Base-by-base conservation (phyloP, 78 protist species). In the Speleostelium caveatum region DNA sequence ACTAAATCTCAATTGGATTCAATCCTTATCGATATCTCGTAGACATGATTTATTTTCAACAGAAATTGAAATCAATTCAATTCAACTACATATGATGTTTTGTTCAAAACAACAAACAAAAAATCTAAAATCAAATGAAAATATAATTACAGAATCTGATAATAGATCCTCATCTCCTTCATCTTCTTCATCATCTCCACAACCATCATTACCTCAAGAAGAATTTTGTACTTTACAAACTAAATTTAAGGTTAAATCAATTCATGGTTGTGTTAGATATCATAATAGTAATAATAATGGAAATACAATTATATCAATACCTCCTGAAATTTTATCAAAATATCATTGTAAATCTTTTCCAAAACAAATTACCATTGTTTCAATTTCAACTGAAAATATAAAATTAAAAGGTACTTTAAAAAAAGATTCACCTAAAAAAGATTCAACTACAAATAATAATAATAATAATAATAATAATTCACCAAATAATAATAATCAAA, bases 221-320 rank as follows among this genome's bases (percentile, higher is more conserved):
- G 91, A 83, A 30, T 83, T 83, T 69, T 83, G 91, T 69, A 22
- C 21, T 33, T 60, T 83, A 1, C 56, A 69, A 41, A 69, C 91
- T 39, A 58, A 61, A 42, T 74, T 73, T 38, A 41, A 73, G 21
- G 33, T 83, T n/a, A 83, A 83, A 49, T 83, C 91, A 12, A 59
- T 83, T 19, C 91, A 83, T 69, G 91, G 91, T 22, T 83, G 91
- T 69, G 56, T 83, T 24, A 69, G 91, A 35, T 35, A 61, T 16
- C 67, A 83, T 42, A 38, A 74, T 17, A 45, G n/a, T 45, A 45
- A 10, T 45, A 45, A 14, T 14, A 10, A 45, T 45, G 6, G n/a
- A 6, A 14, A 6, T 10, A 45, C n/a, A 14, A 6, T 45, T 14
- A 45, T 14, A 10, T 72, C 78, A 45, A 45, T 83, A n/a, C 91